Percentiles rank a stretch among this genome's conserved stretches.
These are phyloP conservation scores for Solanum tacnaense DNA, from an alignment of 257 asterid species.

Conservation along the genomic window DNA sequence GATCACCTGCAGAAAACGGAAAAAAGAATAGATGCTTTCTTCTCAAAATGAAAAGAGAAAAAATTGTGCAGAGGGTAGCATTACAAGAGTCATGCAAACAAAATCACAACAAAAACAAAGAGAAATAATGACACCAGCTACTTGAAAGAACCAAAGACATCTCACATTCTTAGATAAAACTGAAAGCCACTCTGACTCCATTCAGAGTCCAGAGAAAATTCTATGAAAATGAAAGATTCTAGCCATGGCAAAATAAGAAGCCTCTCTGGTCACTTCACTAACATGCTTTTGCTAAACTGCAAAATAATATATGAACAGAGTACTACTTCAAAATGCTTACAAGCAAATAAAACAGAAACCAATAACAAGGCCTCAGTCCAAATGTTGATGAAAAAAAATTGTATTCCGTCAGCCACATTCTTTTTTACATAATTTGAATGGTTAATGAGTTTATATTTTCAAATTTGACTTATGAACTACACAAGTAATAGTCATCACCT, in stretches of 20 bases:
- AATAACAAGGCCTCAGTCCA: too few relatives aligned
- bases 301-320: background rate
- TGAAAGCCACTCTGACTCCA: background rate
- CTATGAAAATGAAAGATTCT: background rate
- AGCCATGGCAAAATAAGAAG: background rate
- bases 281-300: background rate
- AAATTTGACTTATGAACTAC: too few relatives aligned
- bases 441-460: too few relatives aligned
- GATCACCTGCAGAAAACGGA: constrained; percentile 15
- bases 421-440: too few relatives aligned
- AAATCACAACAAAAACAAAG: background rate
- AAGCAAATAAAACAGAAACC: too few relatives aligned
- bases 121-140: background rate
- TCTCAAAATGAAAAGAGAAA: background rate
- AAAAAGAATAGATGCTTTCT: background rate
- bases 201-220: background rate
- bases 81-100: background rate
- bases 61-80: background rate
- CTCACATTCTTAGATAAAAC: background rate
- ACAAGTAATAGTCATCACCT: too few relatives aligned
- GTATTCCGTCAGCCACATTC: too few relatives aligned
- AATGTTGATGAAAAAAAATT: too few relatives aligned
- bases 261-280: background rate
- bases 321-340: background rate
- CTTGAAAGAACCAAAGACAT: background rate